Base-by-base conservation (phyloP, 208 protist species). In the Tetramitus jugosus region DNA sequence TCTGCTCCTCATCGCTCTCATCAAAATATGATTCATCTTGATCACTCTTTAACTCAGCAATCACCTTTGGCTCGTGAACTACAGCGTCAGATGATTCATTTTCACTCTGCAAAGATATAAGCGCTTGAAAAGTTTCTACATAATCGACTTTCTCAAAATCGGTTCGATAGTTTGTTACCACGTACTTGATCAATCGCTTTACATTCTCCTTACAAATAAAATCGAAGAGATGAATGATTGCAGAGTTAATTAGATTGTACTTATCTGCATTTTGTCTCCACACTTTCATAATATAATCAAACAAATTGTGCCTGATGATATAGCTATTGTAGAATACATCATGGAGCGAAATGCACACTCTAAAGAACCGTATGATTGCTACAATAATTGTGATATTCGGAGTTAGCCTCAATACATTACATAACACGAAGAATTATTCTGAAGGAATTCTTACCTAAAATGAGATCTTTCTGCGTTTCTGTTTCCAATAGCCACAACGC, bases 61-160 rank as follows among this genome's bases (percentile, higher is more conserved):
- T n/a, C 23, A n/a, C 60, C 2, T 65, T 39, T 23, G n/a, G 14
- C 35, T 65, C 35, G 45, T 52, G 6, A 10, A 37, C 60, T 1
- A 20, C 6, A 33, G 35, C 40, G 14, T 65, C 31, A 26, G 35
- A 3, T 65, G 35, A 13, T 1, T 65, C 60, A 40, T 23, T 20
- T 40, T 65, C 31, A 14, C 8, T 8, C 35, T 40, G 35, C 23
- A 65, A 40, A 10, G 3, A 0, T 40, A n/a, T n/a, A n/a, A n/a
- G n/a, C n/a, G n/a, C n/a, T n/a, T n/a, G n/a, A 46, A 71, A 71
- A 23, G 65, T 71, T 49, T 71, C 65, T 35, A 71, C 40, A 49
- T 71, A 71, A 35, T 43, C 17, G 33, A 71, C 40, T 17, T 35
- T 23, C 35, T 74, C 42, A 35, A 74, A 53, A 53, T 74, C 67